These are phyloP conservation scores for Elsinoe perseae DNA, from an alignment of 2,329 filamentous ascomycete species.

Conservation along the genomic window DNA sequence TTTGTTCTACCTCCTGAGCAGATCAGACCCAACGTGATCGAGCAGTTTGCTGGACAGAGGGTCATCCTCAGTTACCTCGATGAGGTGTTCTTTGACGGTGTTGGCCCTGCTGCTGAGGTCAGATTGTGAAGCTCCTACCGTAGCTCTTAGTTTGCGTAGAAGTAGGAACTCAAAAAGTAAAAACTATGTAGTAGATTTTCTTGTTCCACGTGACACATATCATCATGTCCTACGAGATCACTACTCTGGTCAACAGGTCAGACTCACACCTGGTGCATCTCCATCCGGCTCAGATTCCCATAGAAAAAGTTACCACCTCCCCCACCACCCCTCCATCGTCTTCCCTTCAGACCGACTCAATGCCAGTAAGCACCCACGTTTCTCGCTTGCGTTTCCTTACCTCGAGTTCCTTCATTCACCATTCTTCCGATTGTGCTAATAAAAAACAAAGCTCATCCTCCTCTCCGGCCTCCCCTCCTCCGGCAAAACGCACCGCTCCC, in stretches of 20 bases:
- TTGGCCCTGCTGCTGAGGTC: conserved; percentile 4
- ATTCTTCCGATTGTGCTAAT: background rate
- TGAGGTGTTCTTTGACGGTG: conserved; percentile 12
- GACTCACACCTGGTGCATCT: too few species aligned
- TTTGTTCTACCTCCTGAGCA: conserved; percentile 45
- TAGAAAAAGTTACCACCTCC: background rate
- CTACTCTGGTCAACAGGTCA: too few species aligned
- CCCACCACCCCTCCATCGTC: conserved; percentile 2
- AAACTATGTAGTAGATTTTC: background rate
- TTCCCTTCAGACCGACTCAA: too few species aligned
- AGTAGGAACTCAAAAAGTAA: too few species aligned
- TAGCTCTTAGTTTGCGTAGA: too few species aligned
- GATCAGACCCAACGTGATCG: conserved; percentile 37
- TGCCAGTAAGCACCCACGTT: too few species aligned
- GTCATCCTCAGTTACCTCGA: conserved; percentile 18
- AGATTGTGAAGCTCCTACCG: conserved; percentile 1
- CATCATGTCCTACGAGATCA: too few species aligned
- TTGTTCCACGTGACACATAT: background rate
- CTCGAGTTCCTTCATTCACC: background rate
- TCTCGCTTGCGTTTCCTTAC: background rate
- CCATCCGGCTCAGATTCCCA: background rate
- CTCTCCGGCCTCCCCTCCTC: conserved; percentile 57
- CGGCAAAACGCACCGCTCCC: conserved; percentile 54
- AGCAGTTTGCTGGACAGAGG: conserved; percentile 37
- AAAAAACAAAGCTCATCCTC: conserved; percentile 47